Percentiles rank a stretch among this genome's conserved stretches.
Evolutionary conservation across 139 green algal species (phyloP).

Genomic region (Limnomonas spitsbergensis): DNA sequence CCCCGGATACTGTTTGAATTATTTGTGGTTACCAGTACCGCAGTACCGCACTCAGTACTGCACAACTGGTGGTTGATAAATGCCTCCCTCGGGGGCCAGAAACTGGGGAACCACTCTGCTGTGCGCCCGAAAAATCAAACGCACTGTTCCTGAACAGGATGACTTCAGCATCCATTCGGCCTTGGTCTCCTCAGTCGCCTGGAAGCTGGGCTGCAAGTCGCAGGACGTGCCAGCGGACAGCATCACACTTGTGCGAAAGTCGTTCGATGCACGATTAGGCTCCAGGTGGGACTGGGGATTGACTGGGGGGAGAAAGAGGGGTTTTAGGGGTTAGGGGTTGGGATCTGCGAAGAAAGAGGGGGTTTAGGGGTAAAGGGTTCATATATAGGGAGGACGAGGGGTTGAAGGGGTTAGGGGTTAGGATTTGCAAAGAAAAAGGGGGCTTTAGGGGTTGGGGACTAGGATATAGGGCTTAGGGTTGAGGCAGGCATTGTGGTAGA

Average conservation of each 20-base stretch:
- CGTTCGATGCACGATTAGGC: slow-evolving; percentile 1
- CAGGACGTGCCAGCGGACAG: neutral
- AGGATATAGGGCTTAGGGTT: too few species aligned
- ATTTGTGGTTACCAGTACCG: neutral
- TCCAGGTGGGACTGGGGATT: neutral
- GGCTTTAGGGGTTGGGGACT: too few species aligned
- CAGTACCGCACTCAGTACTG: neutral
- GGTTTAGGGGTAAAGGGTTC: too few species aligned
- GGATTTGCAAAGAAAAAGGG: too few species aligned
- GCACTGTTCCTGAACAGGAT: slow-evolving; percentile 38
- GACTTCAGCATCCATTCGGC: slow-evolving; percentile 27
- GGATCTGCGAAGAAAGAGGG: too few species aligned
- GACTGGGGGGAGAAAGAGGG: too few species aligned
- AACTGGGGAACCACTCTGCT: neutral
- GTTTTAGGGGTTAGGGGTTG: too few species aligned
- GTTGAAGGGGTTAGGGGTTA: too few species aligned
- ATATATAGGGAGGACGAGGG: too few species aligned
- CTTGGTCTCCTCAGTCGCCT: slow-evolving; percentile 30
- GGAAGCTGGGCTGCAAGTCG: slow-evolving; percentile 28
- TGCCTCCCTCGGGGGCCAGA: neutral
- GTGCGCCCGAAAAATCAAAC: neutral
- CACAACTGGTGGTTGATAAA: neutral
- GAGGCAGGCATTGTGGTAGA: too few species aligned
- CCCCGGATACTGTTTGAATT: neutral
- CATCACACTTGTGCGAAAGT: slow-evolving; percentile 55